Percentiles rank a stretch among this genome's conserved stretches.
These are phyloP conservation scores for Botrytis pseudocinerea DNA, from an alignment of 2,329 filamentous ascomycete species.

Conservation along the genomic window DNA sequence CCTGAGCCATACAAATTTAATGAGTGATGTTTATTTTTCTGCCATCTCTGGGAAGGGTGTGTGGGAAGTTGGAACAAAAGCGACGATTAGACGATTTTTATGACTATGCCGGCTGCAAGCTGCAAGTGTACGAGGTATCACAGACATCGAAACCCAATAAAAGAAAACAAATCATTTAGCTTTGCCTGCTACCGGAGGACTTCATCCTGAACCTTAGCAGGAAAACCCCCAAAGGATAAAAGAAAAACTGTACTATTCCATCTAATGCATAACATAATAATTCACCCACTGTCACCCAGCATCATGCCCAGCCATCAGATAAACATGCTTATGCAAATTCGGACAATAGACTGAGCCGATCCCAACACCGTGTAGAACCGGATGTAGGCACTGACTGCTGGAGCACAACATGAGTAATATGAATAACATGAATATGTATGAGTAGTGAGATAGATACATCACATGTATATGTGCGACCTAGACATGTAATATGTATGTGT, in stretches of 20 bases:
- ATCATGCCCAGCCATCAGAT: constrained; percentile 18
- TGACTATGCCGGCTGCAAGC: not conserved
- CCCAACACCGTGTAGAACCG: constrained; percentile 6
- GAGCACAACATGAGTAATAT: not conserved
- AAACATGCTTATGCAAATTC: constrained; percentile 17
- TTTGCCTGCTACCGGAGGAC: not conserved
- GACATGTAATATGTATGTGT: too few species aligned
- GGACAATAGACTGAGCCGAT: constrained; percentile 9
- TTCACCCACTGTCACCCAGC: constrained; percentile 8
- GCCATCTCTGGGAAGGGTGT: not conserved
- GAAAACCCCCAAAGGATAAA: not conserved
- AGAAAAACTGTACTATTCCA: not conserved
- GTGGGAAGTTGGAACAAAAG: not conserved
- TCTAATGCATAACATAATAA: not conserved
- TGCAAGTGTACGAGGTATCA: not conserved
- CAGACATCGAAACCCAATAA: not conserved
- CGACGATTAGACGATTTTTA: not conserved
- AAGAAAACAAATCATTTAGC: not conserved
- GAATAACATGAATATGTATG: not conserved
- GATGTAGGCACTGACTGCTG: not conserved
- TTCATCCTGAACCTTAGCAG: not conserved
- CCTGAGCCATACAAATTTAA: not conserved
- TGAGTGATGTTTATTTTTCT: not conserved
- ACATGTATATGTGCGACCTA: not conserved
- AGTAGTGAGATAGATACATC: not conserved